These are phyloP conservation scores for Kwoniella botswanensis DNA, from an alignment of 768 basidiomycete genomes.

Conservation along the genomic window DNA sequence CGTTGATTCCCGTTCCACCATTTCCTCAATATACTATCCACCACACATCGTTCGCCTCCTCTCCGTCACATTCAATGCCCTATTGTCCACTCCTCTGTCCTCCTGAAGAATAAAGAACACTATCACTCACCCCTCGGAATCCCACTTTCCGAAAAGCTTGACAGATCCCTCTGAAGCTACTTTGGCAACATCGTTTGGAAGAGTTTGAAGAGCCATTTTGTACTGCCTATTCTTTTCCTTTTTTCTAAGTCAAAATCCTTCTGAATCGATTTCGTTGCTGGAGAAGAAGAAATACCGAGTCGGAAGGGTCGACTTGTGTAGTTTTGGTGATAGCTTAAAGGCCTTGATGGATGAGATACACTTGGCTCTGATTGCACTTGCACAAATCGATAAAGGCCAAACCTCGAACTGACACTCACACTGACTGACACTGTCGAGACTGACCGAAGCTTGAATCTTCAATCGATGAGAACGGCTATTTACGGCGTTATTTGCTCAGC, in stretches of 20 bases:
- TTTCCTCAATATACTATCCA: not conserved
- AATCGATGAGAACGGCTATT: not conserved
- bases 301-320: slow-evolving; percentile 12
- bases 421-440: not conserved
- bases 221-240: slow-evolving; percentile 6
- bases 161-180: slow-evolving; percentile 63
- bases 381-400: not conserved
- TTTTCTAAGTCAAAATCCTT: slow-evolving; percentile 3
- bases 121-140: slow-evolving; percentile 85
- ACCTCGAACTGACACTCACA: not conserved
- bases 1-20: not conserved
- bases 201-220: slow-evolving; percentile 44
- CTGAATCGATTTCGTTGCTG: slow-evolving; percentile 7
- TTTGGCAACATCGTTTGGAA: slow-evolving; percentile 59
- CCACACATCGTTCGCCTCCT: not conserved
- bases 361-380: not conserved
- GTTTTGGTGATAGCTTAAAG: not conserved
- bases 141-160: slow-evolving; percentile 99
- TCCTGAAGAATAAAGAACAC: not conserved
- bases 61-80: not conserved
- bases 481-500: slow-evolving; percentile 5
- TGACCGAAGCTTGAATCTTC: not conserved
- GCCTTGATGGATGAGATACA: slow-evolving; percentile 20
- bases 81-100: not conserved
- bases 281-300: slow-evolving; percentile 1